Conservation (phyloP, 148 eudicot genomes). For the Rhododendron henanense region DNA sequence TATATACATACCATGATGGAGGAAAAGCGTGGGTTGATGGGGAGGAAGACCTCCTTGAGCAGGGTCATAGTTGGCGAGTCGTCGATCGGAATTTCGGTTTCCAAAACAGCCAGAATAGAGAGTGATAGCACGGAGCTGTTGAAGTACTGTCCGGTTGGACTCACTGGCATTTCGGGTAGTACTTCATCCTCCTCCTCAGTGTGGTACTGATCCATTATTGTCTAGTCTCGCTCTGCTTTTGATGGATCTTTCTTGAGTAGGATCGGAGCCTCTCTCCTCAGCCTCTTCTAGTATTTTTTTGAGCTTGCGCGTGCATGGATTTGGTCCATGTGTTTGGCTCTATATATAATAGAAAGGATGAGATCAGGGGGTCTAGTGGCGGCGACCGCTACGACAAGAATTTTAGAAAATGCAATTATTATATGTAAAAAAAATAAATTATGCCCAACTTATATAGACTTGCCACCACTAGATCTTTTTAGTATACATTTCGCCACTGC, state of each 20-base stretch:
- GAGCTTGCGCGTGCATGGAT: background rate
- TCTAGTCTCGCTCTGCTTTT: background rate
- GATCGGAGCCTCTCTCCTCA: background rate
- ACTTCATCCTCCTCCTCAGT: background rate
- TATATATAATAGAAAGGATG: background rate
- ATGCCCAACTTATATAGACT: no score
- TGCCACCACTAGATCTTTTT: no score
- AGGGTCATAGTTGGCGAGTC: constrained; percentile 2
- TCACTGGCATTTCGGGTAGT: constrained; percentile 16
- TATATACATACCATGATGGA: constrained; percentile 37
- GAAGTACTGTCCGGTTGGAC: constrained; percentile 37
- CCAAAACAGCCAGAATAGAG: constrained; percentile 30
- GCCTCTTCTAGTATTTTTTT: background rate
- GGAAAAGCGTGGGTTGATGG: constrained; percentile 45
- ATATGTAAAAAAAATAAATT: no score
- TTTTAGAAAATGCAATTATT: no score
- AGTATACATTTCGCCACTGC: no score
- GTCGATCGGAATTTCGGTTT: constrained; percentile 25
- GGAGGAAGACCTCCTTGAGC: constrained; percentile 25
- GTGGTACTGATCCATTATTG: background rate
- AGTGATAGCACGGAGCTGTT: constrained; percentile 34
- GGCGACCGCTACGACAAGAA: no score
- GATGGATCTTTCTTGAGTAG: background rate
- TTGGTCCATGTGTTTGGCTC: background rate
- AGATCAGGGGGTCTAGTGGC: no score